Percentiles rank a stretch among this genome's conserved stretches.
Evolutionary conservation across 768 basidiomycete species (phyloP).

Genomic region (Dioszegia crocea): DNA sequence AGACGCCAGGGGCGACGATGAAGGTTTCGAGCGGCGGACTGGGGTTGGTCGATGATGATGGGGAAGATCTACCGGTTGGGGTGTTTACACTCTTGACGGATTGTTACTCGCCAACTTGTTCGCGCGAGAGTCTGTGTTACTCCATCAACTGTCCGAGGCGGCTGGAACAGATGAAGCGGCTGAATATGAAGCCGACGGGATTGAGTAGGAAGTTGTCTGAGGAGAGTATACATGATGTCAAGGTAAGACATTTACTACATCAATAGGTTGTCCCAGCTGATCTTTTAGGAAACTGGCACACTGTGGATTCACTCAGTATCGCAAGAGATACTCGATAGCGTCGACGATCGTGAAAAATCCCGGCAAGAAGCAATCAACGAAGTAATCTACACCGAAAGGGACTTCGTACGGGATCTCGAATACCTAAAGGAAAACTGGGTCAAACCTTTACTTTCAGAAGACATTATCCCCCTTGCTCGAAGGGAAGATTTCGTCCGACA

Average conservation of each 20-base stretch:
- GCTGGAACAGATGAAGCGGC: slow-evolving; percentile 84
- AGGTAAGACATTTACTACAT: slow-evolving; percentile 53
- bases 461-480: slow-evolving; percentile 67
- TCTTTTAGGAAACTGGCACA: slow-evolving; percentile 67
- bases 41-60: slow-evolving; percentile 24
- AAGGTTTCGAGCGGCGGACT: not conserved
- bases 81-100: slow-evolving; percentile 95
- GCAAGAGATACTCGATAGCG: slow-evolving; percentile 84
- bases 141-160: slow-evolving; percentile 92
- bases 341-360: slow-evolving; percentile 87
- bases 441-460: slow-evolving; percentile 67
- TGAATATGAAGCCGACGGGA: slow-evolving; percentile 92
- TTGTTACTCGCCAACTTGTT: slow-evolving; percentile 97
- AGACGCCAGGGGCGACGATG: not conserved
- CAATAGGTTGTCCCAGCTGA: slow-evolving; percentile 15
- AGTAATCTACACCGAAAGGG: slow-evolving; percentile 86
- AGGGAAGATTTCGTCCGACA: slow-evolving; percentile 83
- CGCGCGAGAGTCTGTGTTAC: slow-evolving; percentile 89
- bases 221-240: slow-evolving; percentile 74
- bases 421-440: slow-evolving; percentile 86
- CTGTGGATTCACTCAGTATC: slow-evolving; percentile 97
- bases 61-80: slow-evolving; percentile 67
- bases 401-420: slow-evolving; percentile 97
- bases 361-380: slow-evolving; percentile 98
- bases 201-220: slow-evolving; percentile 75